A percentile compares a stretch with the other conserved stretches of the same genome.
These are phyloP conservation scores for Globisporangium canariense DNA, from an alignment of 352 stramenopile species.

Conservation along the genomic window DNA sequence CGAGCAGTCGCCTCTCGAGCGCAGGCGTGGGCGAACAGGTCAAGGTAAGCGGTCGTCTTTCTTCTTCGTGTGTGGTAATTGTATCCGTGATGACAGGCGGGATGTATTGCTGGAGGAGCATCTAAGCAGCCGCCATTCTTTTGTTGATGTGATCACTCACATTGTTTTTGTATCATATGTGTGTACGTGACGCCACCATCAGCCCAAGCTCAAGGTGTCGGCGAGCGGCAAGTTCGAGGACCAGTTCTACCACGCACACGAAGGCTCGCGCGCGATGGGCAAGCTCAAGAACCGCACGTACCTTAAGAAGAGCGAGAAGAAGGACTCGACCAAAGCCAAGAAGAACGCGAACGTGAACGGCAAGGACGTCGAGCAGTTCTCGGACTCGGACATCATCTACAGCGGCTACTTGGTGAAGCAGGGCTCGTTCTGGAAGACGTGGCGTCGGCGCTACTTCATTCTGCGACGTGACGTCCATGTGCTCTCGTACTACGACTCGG, in stretches of 20 bases:
- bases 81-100: not conserved
- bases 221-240: slow-evolving; percentile 82
- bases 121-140: not conserved
- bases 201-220: slow-evolving; percentile 76
- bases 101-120: not conserved
- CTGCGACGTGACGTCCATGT: slow-evolving; percentile 68
- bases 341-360: slow-evolving; percentile 70
- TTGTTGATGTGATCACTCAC: not conserved
- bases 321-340: slow-evolving; percentile 25
- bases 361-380: slow-evolving; percentile 84
- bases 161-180: not conserved
- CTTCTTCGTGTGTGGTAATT: not conserved
- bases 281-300: slow-evolving; percentile 76
- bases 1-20: slow-evolving; percentile 6
- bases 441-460: slow-evolving; percentile 81
- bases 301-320: slow-evolving; percentile 43
- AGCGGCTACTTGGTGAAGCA: slow-evolving; percentile 81
- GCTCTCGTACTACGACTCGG: slow-evolving; percentile 79
- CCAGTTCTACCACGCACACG: slow-evolving; percentile 83
- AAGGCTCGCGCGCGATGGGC: slow-evolving; percentile 75
- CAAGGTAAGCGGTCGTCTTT: slow-evolving; percentile 10
- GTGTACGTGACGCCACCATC: not conserved
- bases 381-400: slow-evolving; percentile 77
- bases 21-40: slow-evolving; percentile 15
- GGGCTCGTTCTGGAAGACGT: slow-evolving; percentile 88